Conservation (phyloP, 768 basidiomycete genomes). For the Paxillus ammoniavirescens region DNA sequence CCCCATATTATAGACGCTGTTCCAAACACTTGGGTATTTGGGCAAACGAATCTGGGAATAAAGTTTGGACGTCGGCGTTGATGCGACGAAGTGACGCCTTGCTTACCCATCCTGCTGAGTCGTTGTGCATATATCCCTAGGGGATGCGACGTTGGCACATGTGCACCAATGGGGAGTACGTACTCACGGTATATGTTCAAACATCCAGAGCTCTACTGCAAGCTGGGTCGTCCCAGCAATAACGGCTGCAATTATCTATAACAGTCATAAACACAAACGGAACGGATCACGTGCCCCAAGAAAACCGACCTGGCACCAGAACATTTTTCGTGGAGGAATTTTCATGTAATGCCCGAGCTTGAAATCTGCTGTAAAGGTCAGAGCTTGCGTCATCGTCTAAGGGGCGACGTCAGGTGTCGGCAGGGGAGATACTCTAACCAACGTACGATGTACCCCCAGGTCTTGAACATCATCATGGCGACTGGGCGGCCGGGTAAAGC, state of each 20-base stretch:
- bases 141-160: neutral
- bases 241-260: conserved; percentile 57
- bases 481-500: conserved; percentile 73
- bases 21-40: conserved; percentile 50
- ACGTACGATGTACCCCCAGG: conserved; percentile 66
- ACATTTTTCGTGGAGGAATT: conserved; percentile 72
- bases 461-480: conserved; percentile 88
- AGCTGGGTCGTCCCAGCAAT: conserved; percentile 74
- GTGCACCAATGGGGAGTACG: neutral
- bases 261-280: neutral
- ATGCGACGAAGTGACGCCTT: neutral
- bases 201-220: conserved; percentile 76
- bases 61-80: neutral
- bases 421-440: neutral
- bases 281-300: neutral
- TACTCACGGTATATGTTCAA: conserved; percentile 52
- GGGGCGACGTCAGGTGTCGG: neutral
- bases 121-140: conserved; percentile 46
- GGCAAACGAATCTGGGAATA: conserved; percentile 45
- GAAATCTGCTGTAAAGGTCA: conserved; percentile 71
- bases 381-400: conserved; percentile 41
- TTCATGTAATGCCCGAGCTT: conserved; percentile 71
- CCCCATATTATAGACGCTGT: conserved; percentile 56
- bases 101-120: conserved; percentile 40
- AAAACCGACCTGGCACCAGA: conserved; percentile 54